phyloP scores from a whole-genome alignment of 495 filamentous ascomycete species.

The Hypoxylon intermedium region DNA sequence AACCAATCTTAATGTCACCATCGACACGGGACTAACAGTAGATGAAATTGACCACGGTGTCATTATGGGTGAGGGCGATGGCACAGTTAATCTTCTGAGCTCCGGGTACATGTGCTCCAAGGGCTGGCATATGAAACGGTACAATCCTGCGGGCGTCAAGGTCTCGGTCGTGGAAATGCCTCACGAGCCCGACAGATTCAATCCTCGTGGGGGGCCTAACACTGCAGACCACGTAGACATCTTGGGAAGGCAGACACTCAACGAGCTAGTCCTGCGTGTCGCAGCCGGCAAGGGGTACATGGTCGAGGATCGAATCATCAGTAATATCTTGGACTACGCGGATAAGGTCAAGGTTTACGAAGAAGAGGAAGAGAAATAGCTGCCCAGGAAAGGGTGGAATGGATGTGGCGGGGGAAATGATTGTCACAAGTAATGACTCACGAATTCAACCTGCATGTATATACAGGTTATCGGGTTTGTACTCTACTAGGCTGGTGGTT shows the following conservation, averaged over 20 bases:
- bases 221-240: constrained; percentile 99
- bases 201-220: constrained; percentile 89
- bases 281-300: constrained; percentile 85
- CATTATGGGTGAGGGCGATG: constrained; percentile 91
- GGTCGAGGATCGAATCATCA: constrained; percentile 78
- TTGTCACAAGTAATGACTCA: constrained; percentile 2
- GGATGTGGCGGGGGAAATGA: neutral
- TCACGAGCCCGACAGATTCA: constrained; percentile 92
- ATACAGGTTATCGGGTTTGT: constrained; percentile 1
- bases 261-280: constrained; percentile 87
- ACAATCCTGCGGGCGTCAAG: constrained; percentile 83
- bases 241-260: constrained; percentile 83
- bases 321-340: constrained; percentile 80
- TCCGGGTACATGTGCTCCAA: constrained; percentile 95
- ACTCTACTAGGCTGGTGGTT: constrained; percentile 11
- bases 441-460: constrained; percentile 2
- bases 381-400: constrained; percentile 1
- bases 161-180: constrained; percentile 93
- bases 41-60: constrained; percentile 84
- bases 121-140: constrained; percentile 92
- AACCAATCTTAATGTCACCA: constrained; percentile 80
- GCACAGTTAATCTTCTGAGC: constrained; percentile 88
- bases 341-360: constrained; percentile 75
- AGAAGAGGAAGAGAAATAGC: constrained; percentile 39
- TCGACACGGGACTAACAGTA: constrained; percentile 77